phyloP scores from a whole-genome alignment of 768 basidiomycete species.

The Cytidiella melzeri region DNA sequence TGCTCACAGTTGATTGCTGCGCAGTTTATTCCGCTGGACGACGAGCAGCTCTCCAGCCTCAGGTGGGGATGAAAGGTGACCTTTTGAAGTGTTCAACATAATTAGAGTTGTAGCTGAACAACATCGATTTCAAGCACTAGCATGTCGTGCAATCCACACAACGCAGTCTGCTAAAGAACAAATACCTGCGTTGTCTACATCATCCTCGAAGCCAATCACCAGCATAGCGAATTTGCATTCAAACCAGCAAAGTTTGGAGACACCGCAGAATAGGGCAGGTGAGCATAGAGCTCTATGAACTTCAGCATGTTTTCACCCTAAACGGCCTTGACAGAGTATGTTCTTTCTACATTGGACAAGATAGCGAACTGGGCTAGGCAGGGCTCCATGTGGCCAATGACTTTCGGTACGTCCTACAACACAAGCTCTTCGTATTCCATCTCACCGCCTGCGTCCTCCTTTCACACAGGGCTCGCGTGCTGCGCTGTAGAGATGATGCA shows the following conservation, averaged over 20 bases:
- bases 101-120: neutral
- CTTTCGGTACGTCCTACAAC: conserved; percentile 55
- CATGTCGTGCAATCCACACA: conserved; percentile 50
- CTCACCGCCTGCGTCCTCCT: neutral
- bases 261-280: conserved; percentile 89
- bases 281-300: conserved; percentile 19
- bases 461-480: conserved; percentile 77
- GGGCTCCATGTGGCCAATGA: conserved; percentile 99
- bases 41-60: conserved; percentile 40
- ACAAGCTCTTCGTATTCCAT: neutral
- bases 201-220: conserved; percentile 53
- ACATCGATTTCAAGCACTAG: conserved; percentile 22
- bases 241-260: conserved; percentile 81
- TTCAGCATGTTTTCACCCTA: too few relatives aligned
- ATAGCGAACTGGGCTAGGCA: conserved; percentile 96
- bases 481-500: conserved; percentile 99
- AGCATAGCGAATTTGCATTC: conserved; percentile 70
- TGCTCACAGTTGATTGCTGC: neutral
- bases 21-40: conserved; percentile 30
- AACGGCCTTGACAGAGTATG: conserved; percentile 64
- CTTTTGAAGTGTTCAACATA: conserved; percentile 1
- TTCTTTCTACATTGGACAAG: conserved; percentile 93
- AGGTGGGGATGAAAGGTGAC: conserved; percentile 38
- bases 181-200: conserved; percentile 38
- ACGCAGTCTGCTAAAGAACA: conserved; percentile 39